Conservation (phyloP, 2,329 filamentous ascomycete genomes). For the Cladorrhinum sp. region DNA sequence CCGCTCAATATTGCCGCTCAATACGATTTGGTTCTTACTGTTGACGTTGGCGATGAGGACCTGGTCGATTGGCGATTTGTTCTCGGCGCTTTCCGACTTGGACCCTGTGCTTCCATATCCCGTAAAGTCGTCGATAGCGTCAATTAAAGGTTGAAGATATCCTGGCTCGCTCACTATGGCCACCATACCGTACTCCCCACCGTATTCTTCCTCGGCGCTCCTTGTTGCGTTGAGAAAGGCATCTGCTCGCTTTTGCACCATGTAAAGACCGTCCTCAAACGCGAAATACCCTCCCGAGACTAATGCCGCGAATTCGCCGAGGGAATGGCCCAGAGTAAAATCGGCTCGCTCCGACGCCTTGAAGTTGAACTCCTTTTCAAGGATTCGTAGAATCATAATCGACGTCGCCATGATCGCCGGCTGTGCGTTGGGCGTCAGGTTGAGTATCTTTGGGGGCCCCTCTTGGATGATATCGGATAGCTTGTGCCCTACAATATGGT, state of each 20-base stretch:
- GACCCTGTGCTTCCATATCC: slow-evolving; percentile 63
- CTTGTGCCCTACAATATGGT: slow-evolving; percentile 69
- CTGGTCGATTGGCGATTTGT: slow-evolving; percentile 75
- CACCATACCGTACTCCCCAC: slow-evolving; percentile 90
- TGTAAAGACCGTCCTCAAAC: slow-evolving; percentile 72
- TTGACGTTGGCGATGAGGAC: slow-evolving; percentile 93
- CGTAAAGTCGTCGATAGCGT: slow-evolving; percentile 75
- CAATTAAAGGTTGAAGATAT: slow-evolving; percentile 66
- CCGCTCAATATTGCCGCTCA: slow-evolving; percentile 79
- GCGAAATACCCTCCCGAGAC: slow-evolving; percentile 78
- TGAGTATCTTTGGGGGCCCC: slow-evolving; percentile 74
- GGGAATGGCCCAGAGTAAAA: slow-evolving; percentile 81
- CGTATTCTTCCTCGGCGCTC: slow-evolving; percentile 61
- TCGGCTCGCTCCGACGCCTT: slow-evolving; percentile 67
- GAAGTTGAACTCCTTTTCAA: slow-evolving; percentile 84
- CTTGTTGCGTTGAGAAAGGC: slow-evolving; percentile 77
- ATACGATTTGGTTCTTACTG: slow-evolving; percentile 91
- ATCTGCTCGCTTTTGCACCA: slow-evolving; percentile 75
- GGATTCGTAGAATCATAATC: slow-evolving; percentile 80
- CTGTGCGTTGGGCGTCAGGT: slow-evolving; percentile 82
- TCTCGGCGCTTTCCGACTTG: slow-evolving; percentile 64
- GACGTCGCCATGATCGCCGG: slow-evolving; percentile 96
- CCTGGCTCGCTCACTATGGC: slow-evolving; percentile 84
- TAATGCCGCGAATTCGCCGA: slow-evolving; percentile 90
- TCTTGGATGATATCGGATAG: slow-evolving; percentile 75